Percentiles rank a stretch among this genome's conserved stretches.
phyloP scores from a whole-genome alignment of 306 rosid genomes.

The Glycine soja region DNA sequence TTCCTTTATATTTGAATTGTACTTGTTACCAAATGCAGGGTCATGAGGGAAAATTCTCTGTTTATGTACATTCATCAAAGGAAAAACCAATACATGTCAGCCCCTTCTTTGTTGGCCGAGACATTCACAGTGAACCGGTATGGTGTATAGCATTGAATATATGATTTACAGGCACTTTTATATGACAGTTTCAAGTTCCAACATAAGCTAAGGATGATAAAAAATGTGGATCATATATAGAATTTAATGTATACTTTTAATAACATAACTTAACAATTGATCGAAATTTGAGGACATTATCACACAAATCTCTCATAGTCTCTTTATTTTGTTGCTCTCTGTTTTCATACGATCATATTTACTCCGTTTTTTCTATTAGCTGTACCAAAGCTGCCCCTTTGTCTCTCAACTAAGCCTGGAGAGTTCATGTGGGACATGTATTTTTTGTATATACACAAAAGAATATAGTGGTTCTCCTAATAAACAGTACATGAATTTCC shows the following conservation, averaged over 20 bases:
- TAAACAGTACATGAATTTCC: constrained; percentile 1
- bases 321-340: background rate
- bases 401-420: background rate
- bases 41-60: constrained; percentile 79
- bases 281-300: constrained; percentile 30
- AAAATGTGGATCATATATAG: background rate
- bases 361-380: background rate
- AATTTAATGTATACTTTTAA: constrained; percentile 14
- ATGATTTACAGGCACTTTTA: constrained; percentile 26
- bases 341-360: constrained; percentile 17
- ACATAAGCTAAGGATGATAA: constrained; percentile 6
- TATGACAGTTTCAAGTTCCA: constrained; percentile 25
- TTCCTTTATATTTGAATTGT: constrained; percentile 11
- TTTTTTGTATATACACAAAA: constrained; percentile 3
- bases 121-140: constrained; percentile 86
- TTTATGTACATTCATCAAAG: constrained; percentile 88
- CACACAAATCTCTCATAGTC: background rate
- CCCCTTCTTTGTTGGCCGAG: constrained; percentile 72
- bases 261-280: constrained; percentile 5
- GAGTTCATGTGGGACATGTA: constrained; percentile 17
- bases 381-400: background rate
- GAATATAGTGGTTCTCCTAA: constrained; percentile 12
- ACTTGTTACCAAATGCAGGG: constrained; percentile 66
- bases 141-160: constrained; percentile 37
- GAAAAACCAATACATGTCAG: constrained; percentile 79